Evolutionary conservation across 345 rosid genomes (phyloP), one percentile per base, ranked within the genome.

Genomic region (Aurinia saxatilis): DNA sequence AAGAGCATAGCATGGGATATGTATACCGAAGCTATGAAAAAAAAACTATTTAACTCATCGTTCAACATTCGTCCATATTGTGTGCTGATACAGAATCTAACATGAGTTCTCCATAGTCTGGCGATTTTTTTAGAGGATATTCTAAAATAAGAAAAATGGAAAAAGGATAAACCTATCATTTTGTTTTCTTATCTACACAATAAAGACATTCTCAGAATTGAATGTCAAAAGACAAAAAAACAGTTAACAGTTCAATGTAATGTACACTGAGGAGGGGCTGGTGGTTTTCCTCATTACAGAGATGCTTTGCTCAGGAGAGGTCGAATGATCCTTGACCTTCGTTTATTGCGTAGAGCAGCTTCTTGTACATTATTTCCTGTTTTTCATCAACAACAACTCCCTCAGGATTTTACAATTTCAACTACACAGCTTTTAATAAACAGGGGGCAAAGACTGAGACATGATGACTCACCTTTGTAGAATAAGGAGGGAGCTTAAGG

Each of bases 311-410:
- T 84, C 80, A 95, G 25, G 99, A 95, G 66, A 95, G 71, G 75
- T 95, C 99, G 47, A 90, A 95, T 37, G 99, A 95, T 55, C 98
- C 99, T 73, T 90, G 98, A 70, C 99, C 99, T 80, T 95, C 99
- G 29, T 48, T 83, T 78, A 95, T 90, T 46, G 99, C 99, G 15
- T 88, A 95, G 10, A 90, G 73, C 47, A 95, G 74, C 50, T 95
- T 95, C 89, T 84, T 86, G 81, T 70, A 82, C 97, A 95, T 90
- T 34, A 95, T 84, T 75, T 95, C 99, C 99, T 95, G 95, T 77
- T 73, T 45, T 61, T 21, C 35, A 8, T 38, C 46, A 63, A 21
- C 10, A 57, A 37, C 55, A 6, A 4, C 23, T 12, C 39, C 23
- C 19, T 70, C 38, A 68, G 67, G 38, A 15, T 50, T n/a, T n/a